Base-by-base conservation (phyloP, 2,329 filamentous ascomycete species). In the Scedosporium dehoogii region DNA sequence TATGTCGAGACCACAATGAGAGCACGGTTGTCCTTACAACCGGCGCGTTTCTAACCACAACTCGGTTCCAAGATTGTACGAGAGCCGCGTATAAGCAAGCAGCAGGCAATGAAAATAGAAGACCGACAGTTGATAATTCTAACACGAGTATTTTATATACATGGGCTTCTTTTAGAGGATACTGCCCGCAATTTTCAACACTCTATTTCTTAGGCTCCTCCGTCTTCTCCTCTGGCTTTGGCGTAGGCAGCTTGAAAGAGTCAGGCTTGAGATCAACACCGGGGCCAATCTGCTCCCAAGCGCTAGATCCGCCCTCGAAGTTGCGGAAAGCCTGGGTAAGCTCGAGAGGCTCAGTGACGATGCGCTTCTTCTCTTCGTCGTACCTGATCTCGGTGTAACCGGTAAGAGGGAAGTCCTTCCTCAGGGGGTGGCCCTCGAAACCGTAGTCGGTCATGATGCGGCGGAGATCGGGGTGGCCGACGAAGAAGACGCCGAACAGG, bases 401-500 rank as follows among this genome's bases (percentile, higher is more conserved):
- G 2, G 94, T 97, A 74, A 99, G 79, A 23, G 94, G 94, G 80
- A 99, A 99, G 74, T 99, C 94, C 81, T 99, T 99, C 73, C 96
- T 86, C 73, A 99, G 79, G 51, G 94, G 94, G 79, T 99, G 94
- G 61, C 94, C 94, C 75, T 99, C 96, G 72, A 99, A 99, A 61
- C 94, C 94, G 75, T 99, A 99, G 75, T 99, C 94, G 67, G 94
- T 99, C 93, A 99, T 96, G 79, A 99, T 97, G 69, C 94, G 86
- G 75, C 94, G 87, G 69, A 99, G 81, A 79, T 99, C 96, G 46
- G 94, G 94, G 80, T 99, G 94, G 65, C 89, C 91, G 62, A 88
- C 83, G 78, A 99, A 99, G 82, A 97, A 97, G 68, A 99, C 92
- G 66, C 94, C 94, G 73, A 96, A 99, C 71, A 99, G 77, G 76